Base-by-base conservation (phyloP, 2,329 filamentous ascomycete species). In the Chaetomium strumarium region DNA sequence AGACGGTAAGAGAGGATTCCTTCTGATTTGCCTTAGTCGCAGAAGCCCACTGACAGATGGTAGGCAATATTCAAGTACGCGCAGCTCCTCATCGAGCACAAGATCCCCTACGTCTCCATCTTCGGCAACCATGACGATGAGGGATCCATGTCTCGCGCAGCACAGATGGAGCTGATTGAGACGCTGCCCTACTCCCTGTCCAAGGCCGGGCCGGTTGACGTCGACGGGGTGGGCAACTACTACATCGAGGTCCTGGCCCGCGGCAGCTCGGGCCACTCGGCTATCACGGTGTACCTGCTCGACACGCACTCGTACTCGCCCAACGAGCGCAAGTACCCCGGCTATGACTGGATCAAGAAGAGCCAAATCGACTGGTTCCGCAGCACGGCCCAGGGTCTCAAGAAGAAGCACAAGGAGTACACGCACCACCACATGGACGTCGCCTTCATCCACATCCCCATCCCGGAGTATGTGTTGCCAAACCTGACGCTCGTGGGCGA, bases 91-190 rank as follows among this genome's bases (percentile, higher is more conserved):
- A 86, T 90, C 57, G 83, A 90, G 67, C 88, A 88, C 67, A 89
- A 90, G 63, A 90, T 97, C 36, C 93, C 93, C 0, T 97, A 95
- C 64, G 77, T 90, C 14, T 85, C 86, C 55, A 97, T 99, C 55
- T 96, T 97, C 64, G 93, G 93, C 52, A 99, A 99, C 67, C 93
- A 99, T 68, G 93, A 99, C 65, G 92, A 97, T 63, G 92, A 97
- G 74, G 85, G 85, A 33, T 83, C 88, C 42, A 78, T 96, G 59
- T 81, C 84, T 14, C 86, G 93, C 51, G 74, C 79, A 5, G 80
- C 81, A 2, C 85, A 93, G 64, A 97, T 99, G 91, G 76, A 83
- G 3, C 76, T 99, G 13, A 83, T 96, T 62, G 84, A 96, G 67
- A 83, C 84, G 1, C 77, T 99, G 0, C 93, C 93, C 0, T 96